Evolutionary conservation across 768 basidiomycete species (phyloP), one percentile per base, ranked within the genome.

Genomic region (Termitomyces eurrhizus): DNA sequence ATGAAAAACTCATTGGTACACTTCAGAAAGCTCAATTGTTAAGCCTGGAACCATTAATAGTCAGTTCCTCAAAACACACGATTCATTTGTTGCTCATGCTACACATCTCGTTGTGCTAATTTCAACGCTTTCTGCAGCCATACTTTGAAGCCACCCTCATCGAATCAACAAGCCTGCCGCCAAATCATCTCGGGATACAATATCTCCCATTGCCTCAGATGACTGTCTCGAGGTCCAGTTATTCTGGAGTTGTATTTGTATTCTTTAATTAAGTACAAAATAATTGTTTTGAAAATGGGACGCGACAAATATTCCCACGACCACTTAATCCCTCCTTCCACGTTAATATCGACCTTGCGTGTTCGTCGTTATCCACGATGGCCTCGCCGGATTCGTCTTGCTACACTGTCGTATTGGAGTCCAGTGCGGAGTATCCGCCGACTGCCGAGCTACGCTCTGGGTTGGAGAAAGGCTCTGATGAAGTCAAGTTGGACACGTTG

Each of bases 401-500:
- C 70, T 90, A 92, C 70, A 93, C 92, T 9, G 76, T 93, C 63
- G 83, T 93, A 51, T 85, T 83, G 44, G 91, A 93, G 68, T 87
- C 87, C 66, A 80, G 75, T 52, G 78, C 82, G 41, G 92, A 93
- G 73, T 81, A 84, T 21, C 92, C 90, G 7, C 86, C 90, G n/a
- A 83, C 84, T 2, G 82, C 88, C 64, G 95, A 98, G 65, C 83
- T 97, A 52, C 83, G 92, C 63, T 80, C 86, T 61, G 81, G 86
- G 39, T 80, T 98, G 53, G 92, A 99, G 77, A 98, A 97, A 77
- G 95, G 96, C 59, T 88, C 92, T 24, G 95, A 98, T 74, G 96
- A 98, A 66, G 88, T 95, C 79, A 98, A 97, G 79, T 79, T 96
- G 67, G 95, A 98, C 79, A 92, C 94, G 70, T 86, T 98, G 83